A percentile compares a stretch with the other conserved stretches of the same genome.
These are phyloP conservation scores for Trichosporon faecale DNA, from an alignment of 1,284 basidiomycete genomes.

Conservation along the genomic window DNA sequence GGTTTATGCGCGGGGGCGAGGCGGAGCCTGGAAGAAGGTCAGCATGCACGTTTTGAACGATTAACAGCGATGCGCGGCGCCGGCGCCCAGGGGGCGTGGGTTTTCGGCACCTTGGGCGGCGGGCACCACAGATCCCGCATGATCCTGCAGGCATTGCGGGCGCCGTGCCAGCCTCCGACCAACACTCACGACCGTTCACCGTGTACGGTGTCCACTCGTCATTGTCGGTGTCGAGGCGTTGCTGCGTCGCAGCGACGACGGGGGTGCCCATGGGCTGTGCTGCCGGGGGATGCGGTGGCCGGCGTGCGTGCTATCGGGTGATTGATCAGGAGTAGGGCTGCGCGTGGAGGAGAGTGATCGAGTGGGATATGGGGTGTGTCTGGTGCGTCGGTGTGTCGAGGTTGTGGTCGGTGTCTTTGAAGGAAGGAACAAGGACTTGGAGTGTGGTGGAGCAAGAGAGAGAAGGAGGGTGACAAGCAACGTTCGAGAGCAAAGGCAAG, in stretches of 20 bases:
- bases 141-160: background rate
- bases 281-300: background rate
- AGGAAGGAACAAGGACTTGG: background rate
- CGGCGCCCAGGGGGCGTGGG: background rate
- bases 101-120: background rate
- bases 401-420: background rate
- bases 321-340: background rate
- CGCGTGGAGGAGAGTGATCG: background rate
- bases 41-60: background rate
- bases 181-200: background rate
- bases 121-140: background rate
- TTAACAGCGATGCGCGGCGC: background rate
- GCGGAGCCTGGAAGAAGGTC: constrained; percentile 3
- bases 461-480: background rate
- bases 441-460: background rate
- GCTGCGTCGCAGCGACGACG: constrained; percentile 2
- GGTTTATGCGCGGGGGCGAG: constrained; percentile 31
- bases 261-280: constrained; percentile 7
- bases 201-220: background rate
- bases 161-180: background rate
- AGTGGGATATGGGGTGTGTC: background rate
- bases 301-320: background rate
- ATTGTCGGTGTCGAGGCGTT: background rate
- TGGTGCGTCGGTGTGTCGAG: too few relatives aligned
- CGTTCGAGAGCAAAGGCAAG: background rate